phyloP scores from a whole-genome alignment of 2,329 filamentous ascomycete species.

The Trichoderma arundinaceum region DNA sequence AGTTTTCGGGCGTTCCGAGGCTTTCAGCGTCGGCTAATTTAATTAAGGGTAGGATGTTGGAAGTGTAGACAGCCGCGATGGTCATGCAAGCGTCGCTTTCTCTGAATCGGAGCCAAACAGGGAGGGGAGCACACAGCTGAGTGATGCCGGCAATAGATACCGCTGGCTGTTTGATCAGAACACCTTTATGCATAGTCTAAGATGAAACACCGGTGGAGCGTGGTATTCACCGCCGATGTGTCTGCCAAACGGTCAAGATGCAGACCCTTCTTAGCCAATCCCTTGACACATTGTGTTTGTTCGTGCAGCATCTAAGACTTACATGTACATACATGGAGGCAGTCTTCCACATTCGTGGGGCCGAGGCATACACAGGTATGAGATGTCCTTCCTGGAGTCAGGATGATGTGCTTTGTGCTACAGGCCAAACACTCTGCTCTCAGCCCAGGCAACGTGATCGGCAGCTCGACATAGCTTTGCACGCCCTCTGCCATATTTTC shows the following conservation, averaged over 20 bases:
- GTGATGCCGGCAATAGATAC: slow-evolving; percentile 27
- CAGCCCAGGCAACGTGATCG: slow-evolving; percentile 13
- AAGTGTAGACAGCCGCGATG: not conserved
- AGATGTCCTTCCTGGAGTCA: not conserved
- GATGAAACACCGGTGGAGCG: slow-evolving; percentile 28
- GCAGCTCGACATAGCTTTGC: slow-evolving; percentile 12
- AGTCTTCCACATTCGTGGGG: slow-evolving; percentile 1
- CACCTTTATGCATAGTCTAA: slow-evolving; percentile 28
- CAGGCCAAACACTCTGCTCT: not conserved
- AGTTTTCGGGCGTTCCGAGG: slow-evolving; percentile 3
- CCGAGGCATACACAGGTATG: not conserved
- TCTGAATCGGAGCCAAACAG: not conserved
- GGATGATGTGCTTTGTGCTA: slow-evolving; percentile 9
- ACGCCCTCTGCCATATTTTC: slow-evolving; percentile 21
- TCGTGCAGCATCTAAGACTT: slow-evolving; percentile 24
- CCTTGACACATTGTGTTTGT: slow-evolving; percentile 7
- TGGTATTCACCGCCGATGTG: slow-evolving; percentile 20
- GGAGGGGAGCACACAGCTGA: slow-evolving; percentile 6
- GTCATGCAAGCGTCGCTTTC: not conserved
- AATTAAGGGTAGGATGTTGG: slow-evolving; percentile 1
- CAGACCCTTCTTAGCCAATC: slow-evolving; percentile 6
- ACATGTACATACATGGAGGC: slow-evolving; percentile 3
- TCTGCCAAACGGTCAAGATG: slow-evolving; percentile 1
- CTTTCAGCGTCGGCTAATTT: not conserved
- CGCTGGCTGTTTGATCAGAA: slow-evolving; percentile 11